Base-by-base conservation (phyloP, 129 eudicot genomes). In the Chrysanthemum lavandulifolium region DNA sequence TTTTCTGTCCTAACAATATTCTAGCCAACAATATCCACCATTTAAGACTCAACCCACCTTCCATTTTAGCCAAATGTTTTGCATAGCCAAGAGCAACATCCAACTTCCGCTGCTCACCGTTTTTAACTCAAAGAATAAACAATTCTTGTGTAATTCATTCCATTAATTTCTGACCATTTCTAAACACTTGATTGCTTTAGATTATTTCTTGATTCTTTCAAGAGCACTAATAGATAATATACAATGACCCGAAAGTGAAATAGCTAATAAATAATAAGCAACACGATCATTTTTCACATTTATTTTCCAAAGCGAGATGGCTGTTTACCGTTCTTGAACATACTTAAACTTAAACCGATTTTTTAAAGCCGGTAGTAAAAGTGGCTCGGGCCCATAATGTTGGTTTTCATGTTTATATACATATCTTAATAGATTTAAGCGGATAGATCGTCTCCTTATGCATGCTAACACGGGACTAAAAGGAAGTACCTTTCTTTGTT, bases 51-150 rank as follows among this genome's bases (percentile, higher is more conserved):
- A 93, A 84, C 54, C 93, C 96, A 12, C 91, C 89, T 80, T 93
- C 97, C 85, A 94, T 65, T 66, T 71, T 76, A 72, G 82, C 63
- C 69, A 83, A 80, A 53, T 67, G 72, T 61, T 81, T 88, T 13
- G 96, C 96, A 72, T 87, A 84, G 50, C 75, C 60, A 61, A 94
- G 84, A 15, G 97, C 96, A 21, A 63, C 74, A 62, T 90, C 93
- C 87, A 94, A 76, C 64, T 88, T 94, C 81, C 99, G 82, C 80
- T n/a, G 99, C 73, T 82, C 99, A 67, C n/a, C 91, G 2, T 74
- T 94, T 90, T 31, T 90, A 83, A 71, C 92, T 81, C 33, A 94
- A 85, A 72, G 78, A 80, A 70, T 86, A 88, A 54, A 90, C 50
- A 13, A 86, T 64, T 29, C 59, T 71, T 15, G 96, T 63, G 64